Evolutionary conservation across 805 yeast species (phyloP).

Genomic region (Pichia rugopelliculosa): DNA sequence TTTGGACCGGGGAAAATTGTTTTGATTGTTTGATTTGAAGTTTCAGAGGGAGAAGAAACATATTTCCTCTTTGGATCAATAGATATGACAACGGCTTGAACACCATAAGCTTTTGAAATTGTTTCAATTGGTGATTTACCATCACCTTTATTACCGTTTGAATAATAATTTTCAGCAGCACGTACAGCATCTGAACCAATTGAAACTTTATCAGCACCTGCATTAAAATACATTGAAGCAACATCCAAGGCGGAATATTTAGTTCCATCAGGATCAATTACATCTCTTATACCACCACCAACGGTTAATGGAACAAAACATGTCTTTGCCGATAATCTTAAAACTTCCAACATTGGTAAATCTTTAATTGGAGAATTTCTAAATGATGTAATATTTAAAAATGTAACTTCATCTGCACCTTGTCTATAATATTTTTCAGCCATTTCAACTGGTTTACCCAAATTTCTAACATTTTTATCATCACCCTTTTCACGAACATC

Average conservation of each 20-base stretch:
- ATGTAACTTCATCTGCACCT: constrained; percentile 97
- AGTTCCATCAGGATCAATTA: constrained; percentile 78
- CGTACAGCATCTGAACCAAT: constrained; percentile 96
- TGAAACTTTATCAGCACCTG: constrained; percentile 97
- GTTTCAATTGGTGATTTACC: constrained; percentile 91
- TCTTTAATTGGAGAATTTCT: constrained; percentile 89
- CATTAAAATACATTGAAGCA: constrained; percentile 83
- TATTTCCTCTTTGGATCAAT: constrained; percentile 95
- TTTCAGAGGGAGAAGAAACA: constrained; percentile 51
- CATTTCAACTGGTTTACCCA: constrained; percentile 94
- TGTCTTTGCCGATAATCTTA: constrained; percentile 74
- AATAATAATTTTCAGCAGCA: constrained; percentile 80
- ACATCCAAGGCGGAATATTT: constrained; percentile 78
- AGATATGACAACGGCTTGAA: constrained; percentile 95
- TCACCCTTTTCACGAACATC: constrained; percentile 79
- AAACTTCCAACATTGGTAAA: constrained; percentile 91
- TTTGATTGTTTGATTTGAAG: constrained; percentile 55
- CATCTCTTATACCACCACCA: constrained; percentile 96
- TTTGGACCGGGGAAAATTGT: constrained; percentile 73
- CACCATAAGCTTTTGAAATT: constrained; percentile 86
- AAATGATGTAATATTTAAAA: constrained; percentile 90
- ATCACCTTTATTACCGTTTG: constrained; percentile 44
- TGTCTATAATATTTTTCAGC: constrained; percentile 86
- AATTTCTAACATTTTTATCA: constrained; percentile 65
- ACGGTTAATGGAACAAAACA: constrained; percentile 96